Evolutionary conservation across 139 green algal species (phyloP).

Genomic region (Tetratostichococcus sp.): DNA sequence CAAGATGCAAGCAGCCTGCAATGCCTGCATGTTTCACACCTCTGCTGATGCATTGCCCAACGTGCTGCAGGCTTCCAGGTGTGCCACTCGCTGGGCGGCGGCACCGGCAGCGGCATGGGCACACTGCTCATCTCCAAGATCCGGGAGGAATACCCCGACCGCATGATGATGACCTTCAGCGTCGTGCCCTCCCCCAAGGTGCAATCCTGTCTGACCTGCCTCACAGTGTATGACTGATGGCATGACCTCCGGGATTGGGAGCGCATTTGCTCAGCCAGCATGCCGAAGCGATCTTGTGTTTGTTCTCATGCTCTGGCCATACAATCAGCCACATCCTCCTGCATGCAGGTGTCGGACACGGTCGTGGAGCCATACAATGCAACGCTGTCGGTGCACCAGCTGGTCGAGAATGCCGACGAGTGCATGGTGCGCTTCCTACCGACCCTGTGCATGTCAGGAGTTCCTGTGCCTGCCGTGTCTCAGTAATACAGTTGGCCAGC

Average conservation of each 20-base stretch:
- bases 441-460: conserved; percentile 44
- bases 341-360: conserved; percentile 69
- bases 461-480: no score
- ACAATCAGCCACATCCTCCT: no score
- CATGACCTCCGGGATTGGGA: no score
- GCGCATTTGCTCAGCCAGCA: no score
- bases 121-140: conserved; percentile 92
- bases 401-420: conserved; percentile 96
- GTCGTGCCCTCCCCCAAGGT: conserved; percentile 70
- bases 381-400: conserved; percentile 83
- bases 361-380: conserved; percentile 89
- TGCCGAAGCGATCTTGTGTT: no score
- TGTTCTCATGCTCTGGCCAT: no score
- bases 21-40: not conserved
- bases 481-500: no score
- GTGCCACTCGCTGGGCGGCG: conserved; percentile 92
- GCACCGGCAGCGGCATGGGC: conserved; percentile 94
- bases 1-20: no score
- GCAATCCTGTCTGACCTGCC: not conserved
- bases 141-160: conserved; percentile 85
- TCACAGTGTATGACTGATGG: no score
- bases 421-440: conserved; percentile 88
- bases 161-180: conserved; percentile 35
- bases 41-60: not conserved
- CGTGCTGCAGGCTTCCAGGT: conserved; percentile 84